Percentiles rank a stretch among this genome's conserved stretches.
Conservation (phyloP, 371 early-diverging fungal genomes). For the Phascolomyces articulosus region DNA sequence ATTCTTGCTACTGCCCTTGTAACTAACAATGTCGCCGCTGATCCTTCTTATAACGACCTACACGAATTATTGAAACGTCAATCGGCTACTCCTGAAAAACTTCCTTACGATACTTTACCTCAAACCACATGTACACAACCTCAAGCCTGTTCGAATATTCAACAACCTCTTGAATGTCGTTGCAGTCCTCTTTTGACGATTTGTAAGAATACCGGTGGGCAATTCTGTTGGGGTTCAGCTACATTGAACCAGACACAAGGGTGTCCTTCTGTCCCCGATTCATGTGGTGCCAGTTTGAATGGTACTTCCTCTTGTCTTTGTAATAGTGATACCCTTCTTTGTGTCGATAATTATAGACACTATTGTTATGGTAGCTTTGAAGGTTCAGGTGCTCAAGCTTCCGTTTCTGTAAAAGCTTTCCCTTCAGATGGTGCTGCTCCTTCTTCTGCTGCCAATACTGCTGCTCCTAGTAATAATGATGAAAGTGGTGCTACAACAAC, state of each 20-base stretch:
- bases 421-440: conserved; percentile 7
- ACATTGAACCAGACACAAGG: conserved; percentile 24
- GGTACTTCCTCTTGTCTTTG: conserved; percentile 41
- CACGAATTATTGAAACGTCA: conserved; percentile 36
- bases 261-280: conserved; percentile 37
- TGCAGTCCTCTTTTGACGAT: conserved; percentile 36
- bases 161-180: conserved; percentile 29
- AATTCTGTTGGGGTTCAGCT: conserved; percentile 50
- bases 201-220: conserved; percentile 27
- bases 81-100: conserved; percentile 11
- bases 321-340: conserved; percentile 34
- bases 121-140: conserved; percentile 32
- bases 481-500: neutral
- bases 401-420: conserved; percentile 6
- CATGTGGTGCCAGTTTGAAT: conserved; percentile 26
- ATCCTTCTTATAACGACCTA: neutral
- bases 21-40: neutral
- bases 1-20: conserved; percentile 10
- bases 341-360: conserved; percentile 41
- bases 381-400: conserved; percentile 1
- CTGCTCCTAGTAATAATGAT: neutral
- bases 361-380: conserved; percentile 37
- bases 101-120: conserved; percentile 42
- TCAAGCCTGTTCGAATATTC: conserved; percentile 33
- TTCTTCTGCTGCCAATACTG: neutral